Conservation (phyloP, 352 stramenopile species). For the Phytopythium litorale region DNA sequence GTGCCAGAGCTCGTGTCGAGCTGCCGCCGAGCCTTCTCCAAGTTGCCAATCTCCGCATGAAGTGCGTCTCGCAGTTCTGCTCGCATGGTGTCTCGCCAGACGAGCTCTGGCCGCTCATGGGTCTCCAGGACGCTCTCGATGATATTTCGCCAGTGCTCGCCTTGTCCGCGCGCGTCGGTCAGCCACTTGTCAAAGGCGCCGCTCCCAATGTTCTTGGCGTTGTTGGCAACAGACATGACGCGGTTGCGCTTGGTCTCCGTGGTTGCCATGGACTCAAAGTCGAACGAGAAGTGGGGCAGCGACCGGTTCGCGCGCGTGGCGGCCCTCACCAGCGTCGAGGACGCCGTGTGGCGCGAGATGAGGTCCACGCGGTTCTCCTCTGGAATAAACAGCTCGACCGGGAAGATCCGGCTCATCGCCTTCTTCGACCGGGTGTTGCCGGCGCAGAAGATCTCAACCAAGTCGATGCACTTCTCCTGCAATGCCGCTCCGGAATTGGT, state of each 20-base stretch:
- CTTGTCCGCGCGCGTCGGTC: conserved; percentile 55
- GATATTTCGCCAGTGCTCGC: conserved; percentile 73
- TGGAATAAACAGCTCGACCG: conserved; percentile 77
- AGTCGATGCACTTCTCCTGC: conserved; percentile 51
- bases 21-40: conserved; percentile 8
- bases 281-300: conserved; percentile 63
- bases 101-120: conserved; percentile 66
- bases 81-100: conserved; percentile 71
- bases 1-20: conserved; percentile 15
- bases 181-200: conserved; percentile 64
- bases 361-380: conserved; percentile 46
- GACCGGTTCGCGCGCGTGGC: conserved; percentile 40
- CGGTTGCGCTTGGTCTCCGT: conserved; percentile 41
- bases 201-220: conserved; percentile 27
- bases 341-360: conserved; percentile 55
- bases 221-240: conserved; percentile 28
- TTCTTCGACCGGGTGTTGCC: conserved; percentile 78
- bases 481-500: conserved; percentile 29
- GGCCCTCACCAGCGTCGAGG: conserved; percentile 26
- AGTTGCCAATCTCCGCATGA: conserved; percentile 38
- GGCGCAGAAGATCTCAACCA: conserved; percentile 82
- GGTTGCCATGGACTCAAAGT: conserved; percentile 42
- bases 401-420: conserved; percentile 73
- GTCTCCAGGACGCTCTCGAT: conserved; percentile 47
- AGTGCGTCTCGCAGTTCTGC: conserved; percentile 55